Conservation (phyloP, 495 filamentous ascomycete genomes). For the Neohortaea acidophila region DNA sequence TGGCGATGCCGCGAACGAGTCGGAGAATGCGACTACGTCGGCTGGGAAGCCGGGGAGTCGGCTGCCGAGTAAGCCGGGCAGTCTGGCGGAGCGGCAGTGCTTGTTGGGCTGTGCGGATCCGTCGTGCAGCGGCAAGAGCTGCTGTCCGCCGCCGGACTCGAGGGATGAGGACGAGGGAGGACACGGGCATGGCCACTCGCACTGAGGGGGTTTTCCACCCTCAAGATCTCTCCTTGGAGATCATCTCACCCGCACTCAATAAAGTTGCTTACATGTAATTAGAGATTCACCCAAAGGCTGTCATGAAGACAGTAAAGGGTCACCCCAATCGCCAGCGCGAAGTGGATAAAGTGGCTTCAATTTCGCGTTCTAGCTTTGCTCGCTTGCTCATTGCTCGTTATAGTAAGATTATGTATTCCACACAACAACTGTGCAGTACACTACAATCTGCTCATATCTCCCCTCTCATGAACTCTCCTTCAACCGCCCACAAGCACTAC, state of each 20-base stretch:
- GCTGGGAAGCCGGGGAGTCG: slow-evolving; percentile 20
- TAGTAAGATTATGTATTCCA: too few species aligned
- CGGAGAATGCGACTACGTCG: slow-evolving; percentile 7
- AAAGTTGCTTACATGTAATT: too few species aligned
- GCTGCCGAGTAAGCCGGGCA: slow-evolving; percentile 33
- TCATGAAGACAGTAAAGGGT: too few species aligned
- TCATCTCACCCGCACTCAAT: too few species aligned
- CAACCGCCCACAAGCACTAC: slow-evolving; percentile 27
- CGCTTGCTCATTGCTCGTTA: too few species aligned
- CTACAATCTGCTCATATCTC: neutral
- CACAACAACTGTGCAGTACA: too few species aligned
- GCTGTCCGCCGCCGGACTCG: slow-evolving; percentile 41
- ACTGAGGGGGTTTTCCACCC: too few species aligned
- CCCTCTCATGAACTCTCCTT: slow-evolving; percentile 15
- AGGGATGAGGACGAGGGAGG: slow-evolving; percentile 3
- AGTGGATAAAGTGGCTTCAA: too few species aligned
- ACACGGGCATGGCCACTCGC: slow-evolving; percentile 11
- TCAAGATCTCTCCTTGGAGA: too few species aligned
- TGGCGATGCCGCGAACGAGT: slow-evolving; percentile 21
- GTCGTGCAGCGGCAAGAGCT: slow-evolving; percentile 54
- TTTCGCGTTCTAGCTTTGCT: too few species aligned
- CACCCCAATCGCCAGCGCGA: too few species aligned
- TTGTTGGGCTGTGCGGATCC: slow-evolving; percentile 76
- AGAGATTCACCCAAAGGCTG: too few species aligned
- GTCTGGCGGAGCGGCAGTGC: slow-evolving; percentile 45